These are phyloP conservation scores for Dendrocalamus sinicus DNA, from an alignment of 176 grass and related monocot genomes.

Conservation along the genomic window DNA sequence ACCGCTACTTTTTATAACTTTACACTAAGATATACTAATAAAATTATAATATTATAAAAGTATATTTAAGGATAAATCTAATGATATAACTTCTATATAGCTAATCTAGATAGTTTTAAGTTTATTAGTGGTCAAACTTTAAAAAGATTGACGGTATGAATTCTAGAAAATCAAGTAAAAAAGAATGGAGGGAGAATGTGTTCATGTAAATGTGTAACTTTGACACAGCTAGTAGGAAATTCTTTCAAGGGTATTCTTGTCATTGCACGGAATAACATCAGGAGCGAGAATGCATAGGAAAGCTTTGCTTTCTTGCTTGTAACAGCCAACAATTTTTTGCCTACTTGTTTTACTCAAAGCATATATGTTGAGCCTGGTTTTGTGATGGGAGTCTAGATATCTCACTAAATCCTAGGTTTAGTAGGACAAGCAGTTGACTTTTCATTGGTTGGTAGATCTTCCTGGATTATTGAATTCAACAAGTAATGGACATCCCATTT, in stretches of 20 bases:
- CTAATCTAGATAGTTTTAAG: no score
- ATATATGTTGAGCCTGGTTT: neutral
- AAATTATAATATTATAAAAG: no score
- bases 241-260: no score
- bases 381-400: neutral
- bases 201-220: no score
- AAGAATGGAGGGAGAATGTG: neutral
- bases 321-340: neutral
- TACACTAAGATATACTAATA: no score
- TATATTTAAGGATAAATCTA: no score
- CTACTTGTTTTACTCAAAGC: neutral
- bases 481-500: neutral
- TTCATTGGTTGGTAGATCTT: neutral
- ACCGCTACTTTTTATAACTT: no score
- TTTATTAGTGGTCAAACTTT: no score
- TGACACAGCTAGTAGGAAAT: no score
- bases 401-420: neutral
- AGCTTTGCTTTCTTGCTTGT: neutral
- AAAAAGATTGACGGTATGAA: fast-evolving
- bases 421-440: neutral
- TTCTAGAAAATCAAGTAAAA: no score
- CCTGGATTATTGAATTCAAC: neutral
- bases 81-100: no score
- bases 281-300: neutral
- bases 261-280: no score